Conservation (phyloP, 2,329 filamentous ascomycete genomes). For the Pyrenophora seminiperda region DNA sequence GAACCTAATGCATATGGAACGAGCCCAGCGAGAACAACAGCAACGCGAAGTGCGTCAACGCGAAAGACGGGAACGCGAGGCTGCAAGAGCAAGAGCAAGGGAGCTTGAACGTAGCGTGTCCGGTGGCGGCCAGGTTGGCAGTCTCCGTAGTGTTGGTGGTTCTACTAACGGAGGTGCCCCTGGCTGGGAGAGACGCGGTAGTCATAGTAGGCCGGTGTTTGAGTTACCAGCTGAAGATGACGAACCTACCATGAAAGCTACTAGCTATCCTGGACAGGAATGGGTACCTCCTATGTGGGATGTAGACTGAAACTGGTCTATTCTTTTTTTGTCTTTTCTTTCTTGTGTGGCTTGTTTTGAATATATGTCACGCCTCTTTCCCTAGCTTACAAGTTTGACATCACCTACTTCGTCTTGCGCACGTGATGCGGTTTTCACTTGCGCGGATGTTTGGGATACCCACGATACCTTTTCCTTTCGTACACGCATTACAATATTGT, state of each 20-base stretch:
- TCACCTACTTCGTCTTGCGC: neutral
- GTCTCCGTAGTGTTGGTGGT: slow-evolving; percentile 38
- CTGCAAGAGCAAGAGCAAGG: slow-evolving; percentile 38
- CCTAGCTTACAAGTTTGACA: neutral
- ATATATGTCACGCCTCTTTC: neutral
- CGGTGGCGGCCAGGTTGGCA: slow-evolving; percentile 39
- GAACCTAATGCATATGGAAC: slow-evolving; percentile 41
- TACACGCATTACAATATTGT: neutral
- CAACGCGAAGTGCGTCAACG: slow-evolving; percentile 34
- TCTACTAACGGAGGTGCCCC: slow-evolving; percentile 32
- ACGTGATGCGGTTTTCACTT: slow-evolving; percentile 7
- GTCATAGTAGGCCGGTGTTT: slow-evolving; percentile 33
- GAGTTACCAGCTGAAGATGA: slow-evolving; percentile 51
- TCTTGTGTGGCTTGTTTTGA: neutral
- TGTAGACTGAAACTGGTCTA: slow-evolving; percentile 32
- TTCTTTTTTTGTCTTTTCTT: neutral
- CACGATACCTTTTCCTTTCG: slow-evolving; percentile 10
- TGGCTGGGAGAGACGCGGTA: slow-evolving; percentile 37
- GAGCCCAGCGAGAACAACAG: slow-evolving; percentile 35
- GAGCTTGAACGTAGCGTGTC: slow-evolving; percentile 44
- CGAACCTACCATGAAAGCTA: slow-evolving; percentile 66
- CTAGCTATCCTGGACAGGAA: slow-evolving; percentile 72
- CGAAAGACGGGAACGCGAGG: slow-evolving; percentile 36
- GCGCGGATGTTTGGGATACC: slow-evolving; percentile 30
- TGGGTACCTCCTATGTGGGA: slow-evolving; percentile 62